These are phyloP conservation scores for Penicillium hordei DNA, from an alignment of 2,329 filamentous ascomycete species.

Conservation along the genomic window DNA sequence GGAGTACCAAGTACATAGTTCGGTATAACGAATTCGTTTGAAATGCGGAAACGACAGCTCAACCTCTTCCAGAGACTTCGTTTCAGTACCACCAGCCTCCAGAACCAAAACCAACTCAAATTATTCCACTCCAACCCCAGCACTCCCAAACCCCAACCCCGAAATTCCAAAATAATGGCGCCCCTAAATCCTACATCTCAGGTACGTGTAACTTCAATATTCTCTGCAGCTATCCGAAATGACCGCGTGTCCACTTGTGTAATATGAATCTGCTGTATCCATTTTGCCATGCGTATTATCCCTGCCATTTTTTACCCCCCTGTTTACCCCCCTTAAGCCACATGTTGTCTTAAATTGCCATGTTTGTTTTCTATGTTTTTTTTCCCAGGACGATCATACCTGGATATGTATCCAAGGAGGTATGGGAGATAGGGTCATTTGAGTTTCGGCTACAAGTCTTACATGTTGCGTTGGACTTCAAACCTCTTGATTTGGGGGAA, in stretches of 20 bases:
- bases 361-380: conserved; percentile 1
- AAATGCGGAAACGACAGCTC: conserved; percentile 8
- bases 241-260: conserved; percentile 8
- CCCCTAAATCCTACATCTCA: conserved; percentile 27
- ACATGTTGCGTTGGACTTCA: not conserved
- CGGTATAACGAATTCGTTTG: not conserved
- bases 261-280: conserved; percentile 2
- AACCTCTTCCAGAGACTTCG: conserved; percentile 4
- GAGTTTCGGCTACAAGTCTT: conserved; percentile 8
- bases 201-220: conserved; percentile 19
- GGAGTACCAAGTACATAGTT: not conserved
- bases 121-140: not conserved
- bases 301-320: not conserved
- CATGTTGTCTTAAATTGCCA: not conserved
- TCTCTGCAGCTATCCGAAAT: conserved; percentile 9
- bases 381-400: not conserved
- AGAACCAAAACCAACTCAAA: not conserved
- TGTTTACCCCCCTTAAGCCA: not conserved
- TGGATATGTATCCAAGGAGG: not conserved
- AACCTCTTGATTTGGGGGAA: not conserved
- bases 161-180: conserved; percentile 21
- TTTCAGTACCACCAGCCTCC: not conserved
- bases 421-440: not conserved
- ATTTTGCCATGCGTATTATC: conserved; percentile 8
- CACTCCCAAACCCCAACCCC: not conserved